phyloP scores from a whole-genome alignment of 768 basidiomycete species.

The Suillus hirtellus region DNA sequence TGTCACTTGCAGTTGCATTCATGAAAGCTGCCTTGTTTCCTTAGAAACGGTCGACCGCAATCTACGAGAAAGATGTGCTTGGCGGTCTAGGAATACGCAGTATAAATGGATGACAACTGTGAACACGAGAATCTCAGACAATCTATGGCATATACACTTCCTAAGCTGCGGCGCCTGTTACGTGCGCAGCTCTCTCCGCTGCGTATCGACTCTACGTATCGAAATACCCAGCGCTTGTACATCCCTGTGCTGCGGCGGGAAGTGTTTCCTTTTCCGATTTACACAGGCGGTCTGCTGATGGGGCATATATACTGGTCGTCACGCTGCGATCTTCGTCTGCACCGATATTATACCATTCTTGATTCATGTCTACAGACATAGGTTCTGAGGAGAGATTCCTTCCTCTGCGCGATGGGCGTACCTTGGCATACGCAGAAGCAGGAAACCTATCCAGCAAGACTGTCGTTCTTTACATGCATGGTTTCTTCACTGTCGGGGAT shows the following conservation, averaged over 20 bases:
- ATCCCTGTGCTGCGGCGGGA: background rate
- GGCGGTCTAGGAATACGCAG: background rate
- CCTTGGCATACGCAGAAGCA: conserved; percentile 52
- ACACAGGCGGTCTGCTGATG: background rate
- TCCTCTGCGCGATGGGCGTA: conserved; percentile 39
- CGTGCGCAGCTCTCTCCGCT: background rate
- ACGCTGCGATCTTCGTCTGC: too few species aligned
- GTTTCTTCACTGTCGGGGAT: conserved; percentile 52
- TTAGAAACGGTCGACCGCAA: background rate
- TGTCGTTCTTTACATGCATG: conserved; percentile 57
- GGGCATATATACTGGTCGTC: background rate
- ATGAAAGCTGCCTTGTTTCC: background rate
- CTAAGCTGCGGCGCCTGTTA: background rate
- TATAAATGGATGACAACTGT: background rate
- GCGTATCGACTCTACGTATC: background rate
- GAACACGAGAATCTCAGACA: background rate
- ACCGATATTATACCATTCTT: background rate
- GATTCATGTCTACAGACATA: conserved; percentile 1
- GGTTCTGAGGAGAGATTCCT: conserved; percentile 19
- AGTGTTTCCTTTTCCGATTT: background rate
- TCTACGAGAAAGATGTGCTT: background rate
- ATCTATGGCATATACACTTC: background rate
- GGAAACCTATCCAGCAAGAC: conserved; percentile 51
- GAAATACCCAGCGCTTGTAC: background rate
- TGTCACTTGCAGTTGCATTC: background rate